Evolutionary conservation across 768 basidiomycete genomes (phyloP).

Genomic region (Mycena latifolia): DNA sequence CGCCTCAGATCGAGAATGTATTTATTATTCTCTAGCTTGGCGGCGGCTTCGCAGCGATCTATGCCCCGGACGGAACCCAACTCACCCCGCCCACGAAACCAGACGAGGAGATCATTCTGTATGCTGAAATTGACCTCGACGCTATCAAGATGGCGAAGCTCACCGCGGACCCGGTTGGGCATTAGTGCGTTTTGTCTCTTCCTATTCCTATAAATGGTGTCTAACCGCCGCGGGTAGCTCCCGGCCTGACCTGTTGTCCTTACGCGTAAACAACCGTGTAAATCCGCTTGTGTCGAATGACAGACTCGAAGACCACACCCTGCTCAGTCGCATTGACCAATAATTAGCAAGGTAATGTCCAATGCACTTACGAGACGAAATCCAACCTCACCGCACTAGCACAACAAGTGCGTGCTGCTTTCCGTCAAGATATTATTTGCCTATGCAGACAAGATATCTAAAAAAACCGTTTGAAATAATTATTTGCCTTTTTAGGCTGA

Average conservation of each 20-base stretch:
- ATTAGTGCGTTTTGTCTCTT: constrained; percentile 36
- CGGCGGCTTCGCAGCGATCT: constrained; percentile 38
- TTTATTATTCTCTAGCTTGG: constrained; percentile 16
- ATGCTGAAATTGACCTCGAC: constrained; percentile 35
- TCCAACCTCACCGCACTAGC: too few species aligned
- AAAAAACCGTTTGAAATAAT: too few species aligned
- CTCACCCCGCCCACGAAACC: constrained; percentile 28
- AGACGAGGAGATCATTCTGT: constrained; percentile 33
- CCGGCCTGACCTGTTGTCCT: constrained; percentile 33
- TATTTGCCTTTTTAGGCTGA: too few species aligned
- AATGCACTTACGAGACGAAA: too few species aligned
- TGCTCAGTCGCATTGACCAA: constrained; percentile 6
- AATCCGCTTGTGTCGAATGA: constrained; percentile 33
- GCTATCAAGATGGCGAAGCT: constrained; percentile 26
- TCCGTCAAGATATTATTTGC: too few species aligned
- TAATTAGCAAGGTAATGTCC: too few species aligned
- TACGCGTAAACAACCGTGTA: constrained; percentile 22
- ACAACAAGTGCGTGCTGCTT: too few species aligned
- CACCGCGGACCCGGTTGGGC: constrained; percentile 32
- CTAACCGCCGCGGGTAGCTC: constrained; percentile 5
- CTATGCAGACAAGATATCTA: too few species aligned
- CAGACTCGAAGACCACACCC: constrained; percentile 1
- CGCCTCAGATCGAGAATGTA: not conserved
- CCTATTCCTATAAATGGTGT: not conserved
- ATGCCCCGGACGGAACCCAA: constrained; percentile 32